Evolutionary conservation across 2,329 filamentous ascomycete species (phyloP), one percentile per base, ranked within the genome.

Genomic region (Cercospora sp.): DNA sequence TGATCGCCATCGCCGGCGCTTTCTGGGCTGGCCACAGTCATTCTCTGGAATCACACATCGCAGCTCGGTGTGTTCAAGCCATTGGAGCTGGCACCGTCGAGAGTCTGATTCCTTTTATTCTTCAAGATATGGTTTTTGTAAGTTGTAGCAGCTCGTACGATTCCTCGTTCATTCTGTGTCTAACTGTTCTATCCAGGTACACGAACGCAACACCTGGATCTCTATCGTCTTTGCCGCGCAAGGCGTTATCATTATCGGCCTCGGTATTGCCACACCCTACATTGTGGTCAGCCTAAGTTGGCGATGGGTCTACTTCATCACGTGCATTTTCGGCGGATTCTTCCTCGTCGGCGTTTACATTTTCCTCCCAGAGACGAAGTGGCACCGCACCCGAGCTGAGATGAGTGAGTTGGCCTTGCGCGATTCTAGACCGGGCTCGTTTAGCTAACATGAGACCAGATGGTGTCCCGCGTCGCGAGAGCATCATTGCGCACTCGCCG

Each of bases 71-170:
- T 51, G 51, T 77, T 4, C 75, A 77, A 57, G 75, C 71, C 9
- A 53, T 77, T 8, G 75, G 75, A 28, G 75, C 75, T 3, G 75
- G 75, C 55, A 76, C 75, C 7, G 74, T 77, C 0, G 75, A 77
- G 65, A 72, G 71, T n/a, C 67, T 77, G 64, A 74, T 77, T 10
- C 75, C 75, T 1, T 74, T 76, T 65, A 73, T 76, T 13, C 69
- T 77, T 3, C 75, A 77, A 58, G 75, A 76, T 30, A 70, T 76
- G 65, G 74, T 76, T 42, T 69, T 69, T 40, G 71, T 69, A 45
- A n/a, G n/a, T n/a, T n/a, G n/a, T n/a, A n/a, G n/a, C n/a, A n/a
- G n/a, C n/a, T n/a, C n/a, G n/a, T n/a, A n/a, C n/a, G n/a, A n/a
- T n/a, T n/a, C n/a, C n/a, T n/a, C n/a, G n/a, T n/a, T n/a, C n/a